Percentiles rank a stretch among this genome's conserved stretches.
phyloP scores from a whole-genome alignment of 805 yeast species.

The Barnettozyma salicaria region DNA sequence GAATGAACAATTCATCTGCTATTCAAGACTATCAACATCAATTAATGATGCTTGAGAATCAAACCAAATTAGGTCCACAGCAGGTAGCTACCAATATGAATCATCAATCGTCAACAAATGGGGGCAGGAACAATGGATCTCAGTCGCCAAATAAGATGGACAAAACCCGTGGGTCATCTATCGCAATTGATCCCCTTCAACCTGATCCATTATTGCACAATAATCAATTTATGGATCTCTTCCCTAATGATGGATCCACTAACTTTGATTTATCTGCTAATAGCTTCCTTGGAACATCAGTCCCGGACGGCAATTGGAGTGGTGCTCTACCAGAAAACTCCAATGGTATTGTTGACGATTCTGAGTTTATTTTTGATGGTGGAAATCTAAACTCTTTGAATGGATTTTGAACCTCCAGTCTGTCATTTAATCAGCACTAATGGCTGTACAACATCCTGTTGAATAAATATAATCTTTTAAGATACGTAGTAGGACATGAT shows the following conservation, averaged over 20 bases:
- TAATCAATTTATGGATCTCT: constrained; percentile 20
- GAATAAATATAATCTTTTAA: too few species aligned
- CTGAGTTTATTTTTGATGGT: constrained; percentile 7
- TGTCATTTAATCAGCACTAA: not conserved
- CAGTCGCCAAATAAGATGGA: constrained; percentile 1
- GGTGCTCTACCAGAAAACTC: too few species aligned
- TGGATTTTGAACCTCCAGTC: constrained; percentile 9
- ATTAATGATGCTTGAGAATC: constrained; percentile 66
- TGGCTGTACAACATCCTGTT: too few species aligned
- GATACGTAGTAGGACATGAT: not conserved
- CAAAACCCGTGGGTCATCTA: constrained; percentile 13
- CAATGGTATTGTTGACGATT: constrained; percentile 9
- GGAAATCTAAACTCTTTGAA: constrained; percentile 13
- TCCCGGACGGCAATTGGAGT: constrained; percentile 1
- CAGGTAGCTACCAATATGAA: not conserved
- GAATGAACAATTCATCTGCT: constrained; percentile 37
- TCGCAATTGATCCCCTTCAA: constrained; percentile 25
- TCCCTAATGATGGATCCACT: constrained; percentile 15
- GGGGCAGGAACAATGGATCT: constrained; percentile 1
- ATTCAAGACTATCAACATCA: constrained; percentile 80
- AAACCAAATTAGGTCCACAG: constrained; percentile 41
- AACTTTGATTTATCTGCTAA: constrained; percentile 2
- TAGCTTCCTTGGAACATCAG: not conserved
- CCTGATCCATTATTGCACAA: constrained; percentile 19
- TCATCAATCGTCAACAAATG: constrained; percentile 2